A percentile compares a stretch with the other conserved stretches of the same genome.
Evolutionary conservation across 108 stramenopile species (phyloP).

Genomic region (Mediolabrus comicus): DNA sequence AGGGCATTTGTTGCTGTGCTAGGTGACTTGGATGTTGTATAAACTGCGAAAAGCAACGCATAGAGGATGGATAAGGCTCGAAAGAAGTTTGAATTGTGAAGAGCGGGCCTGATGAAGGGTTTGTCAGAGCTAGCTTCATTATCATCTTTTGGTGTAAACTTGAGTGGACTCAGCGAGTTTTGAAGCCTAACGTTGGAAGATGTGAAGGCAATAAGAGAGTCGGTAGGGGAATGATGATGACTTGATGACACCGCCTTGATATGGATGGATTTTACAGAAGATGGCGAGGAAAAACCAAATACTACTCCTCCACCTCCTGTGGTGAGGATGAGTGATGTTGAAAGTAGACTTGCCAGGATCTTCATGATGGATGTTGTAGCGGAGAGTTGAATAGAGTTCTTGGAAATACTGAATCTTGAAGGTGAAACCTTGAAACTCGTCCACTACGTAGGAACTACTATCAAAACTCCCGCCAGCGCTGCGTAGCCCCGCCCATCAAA

Average conservation of each 20-base stretch:
- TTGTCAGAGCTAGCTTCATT: slow-evolving; percentile 6
- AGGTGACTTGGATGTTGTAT: slow-evolving; percentile 24
- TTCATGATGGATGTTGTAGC: not conserved
- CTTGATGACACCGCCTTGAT: not conserved
- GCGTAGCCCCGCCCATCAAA: too few species aligned
- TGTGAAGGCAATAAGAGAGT: not conserved
- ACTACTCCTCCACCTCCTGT: not conserved
- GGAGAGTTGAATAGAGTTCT: too few species aligned
- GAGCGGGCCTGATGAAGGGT: slow-evolving; percentile 40
- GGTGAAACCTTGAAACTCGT: too few species aligned
- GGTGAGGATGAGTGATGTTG: not conserved
- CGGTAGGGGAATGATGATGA: not conserved
- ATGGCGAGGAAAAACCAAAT: not conserved
- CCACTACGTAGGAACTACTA: too few species aligned
- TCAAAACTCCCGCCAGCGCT: too few species aligned
- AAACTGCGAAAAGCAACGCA: slow-evolving; percentile 35
- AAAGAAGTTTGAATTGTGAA: slow-evolving; percentile 40
- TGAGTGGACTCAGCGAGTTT: not conserved
- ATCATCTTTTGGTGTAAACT: slow-evolving; percentile 11
- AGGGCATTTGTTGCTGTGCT: slow-evolving; percentile 4
- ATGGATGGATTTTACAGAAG: not conserved
- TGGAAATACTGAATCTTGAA: not conserved
- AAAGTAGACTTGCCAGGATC: not conserved
- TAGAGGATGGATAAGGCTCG: slow-evolving; percentile 28
- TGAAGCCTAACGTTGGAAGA: not conserved